Conservation (phyloP, 2,329 filamentous ascomycete species). For the Colletotrichum godetiae region DNA sequence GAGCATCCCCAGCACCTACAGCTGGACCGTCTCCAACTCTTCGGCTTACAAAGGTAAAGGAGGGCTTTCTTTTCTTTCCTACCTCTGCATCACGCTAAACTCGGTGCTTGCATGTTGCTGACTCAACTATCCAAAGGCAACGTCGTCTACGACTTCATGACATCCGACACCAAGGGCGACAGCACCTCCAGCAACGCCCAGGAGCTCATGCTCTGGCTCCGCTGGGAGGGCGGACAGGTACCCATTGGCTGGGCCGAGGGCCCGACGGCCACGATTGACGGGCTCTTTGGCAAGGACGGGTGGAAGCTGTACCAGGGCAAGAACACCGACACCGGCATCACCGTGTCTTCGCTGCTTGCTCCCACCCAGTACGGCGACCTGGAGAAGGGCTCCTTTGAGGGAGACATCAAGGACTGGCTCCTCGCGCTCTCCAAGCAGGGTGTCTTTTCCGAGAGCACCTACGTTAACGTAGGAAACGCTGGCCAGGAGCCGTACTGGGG, state of each 20-base stretch:
- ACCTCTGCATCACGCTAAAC: no score
- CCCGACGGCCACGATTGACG: slow-evolving; percentile 47
- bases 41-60: slow-evolving; percentile 49
- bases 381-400: slow-evolving; percentile 46
- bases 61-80: neutral
- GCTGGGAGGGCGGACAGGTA: slow-evolving; percentile 55
- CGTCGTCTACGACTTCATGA: slow-evolving; percentile 57
- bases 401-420: slow-evolving; percentile 56
- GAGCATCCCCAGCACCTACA: slow-evolving; percentile 52
- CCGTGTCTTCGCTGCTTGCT: slow-evolving; percentile 49
- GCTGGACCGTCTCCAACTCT: slow-evolving; percentile 52
- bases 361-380: slow-evolving; percentile 45
- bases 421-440: slow-evolving; percentile 49
- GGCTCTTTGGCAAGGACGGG: slow-evolving; percentile 48
- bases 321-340: slow-evolving; percentile 55
- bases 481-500: slow-evolving; percentile 44
- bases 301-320: slow-evolving; percentile 56
- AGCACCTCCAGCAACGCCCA: slow-evolving; percentile 51
- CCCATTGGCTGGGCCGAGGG: slow-evolving; percentile 53
- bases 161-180: slow-evolving; percentile 54
- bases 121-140: slow-evolving; percentile 43
- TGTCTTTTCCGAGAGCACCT: slow-evolving; percentile 48
- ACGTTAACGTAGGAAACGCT: slow-evolving; percentile 56
- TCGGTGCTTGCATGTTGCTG: neutral
- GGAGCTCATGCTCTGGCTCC: slow-evolving; percentile 58